phyloP scores from a whole-genome alignment of 2,329 filamentous ascomycete genomes.

The Fusarium avenaceum region DNA sequence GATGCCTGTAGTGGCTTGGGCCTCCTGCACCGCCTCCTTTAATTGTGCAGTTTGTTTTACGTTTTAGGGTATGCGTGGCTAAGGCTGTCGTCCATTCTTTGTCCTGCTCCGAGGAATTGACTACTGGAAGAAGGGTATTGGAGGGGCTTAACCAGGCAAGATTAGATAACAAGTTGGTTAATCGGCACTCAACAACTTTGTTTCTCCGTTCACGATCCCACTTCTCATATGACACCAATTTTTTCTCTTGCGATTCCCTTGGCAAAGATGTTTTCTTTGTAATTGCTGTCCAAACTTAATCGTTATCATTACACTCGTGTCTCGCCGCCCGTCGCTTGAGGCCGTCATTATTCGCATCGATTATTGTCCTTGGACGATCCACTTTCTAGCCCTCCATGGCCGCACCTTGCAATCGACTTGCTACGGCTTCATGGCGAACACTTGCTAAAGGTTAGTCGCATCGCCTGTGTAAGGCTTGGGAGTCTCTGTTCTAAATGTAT shows the following conservation, averaged over 20 bases:
- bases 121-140: constrained; percentile 31
- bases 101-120: constrained; percentile 29
- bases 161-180: constrained; percentile 49
- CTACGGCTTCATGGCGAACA: constrained; percentile 42
- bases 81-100: constrained; percentile 5
- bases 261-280: constrained; percentile 40
- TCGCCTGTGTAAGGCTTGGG: background rate
- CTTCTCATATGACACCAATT: constrained; percentile 38
- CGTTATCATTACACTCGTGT: background rate
- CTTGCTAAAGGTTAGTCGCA: constrained; percentile 43
- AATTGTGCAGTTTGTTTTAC: background rate
- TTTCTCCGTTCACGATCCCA: constrained; percentile 47
- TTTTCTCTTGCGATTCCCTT: constrained; percentile 26
- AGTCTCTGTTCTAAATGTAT: constrained; percentile 26
- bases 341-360: constrained; percentile 9
- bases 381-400: constrained; percentile 46
- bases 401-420: constrained; percentile 41
- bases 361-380: constrained; percentile 28
- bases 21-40: constrained; percentile 26
- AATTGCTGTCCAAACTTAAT: constrained; percentile 13
- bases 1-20: constrained; percentile 8
- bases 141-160: constrained; percentile 44
- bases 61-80: background rate
- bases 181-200: constrained; percentile 46
- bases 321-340: constrained; percentile 2